Evolutionary conservation across 495 filamentous ascomycete species (phyloP).

Genomic region (Rhypophila decipiens): DNA sequence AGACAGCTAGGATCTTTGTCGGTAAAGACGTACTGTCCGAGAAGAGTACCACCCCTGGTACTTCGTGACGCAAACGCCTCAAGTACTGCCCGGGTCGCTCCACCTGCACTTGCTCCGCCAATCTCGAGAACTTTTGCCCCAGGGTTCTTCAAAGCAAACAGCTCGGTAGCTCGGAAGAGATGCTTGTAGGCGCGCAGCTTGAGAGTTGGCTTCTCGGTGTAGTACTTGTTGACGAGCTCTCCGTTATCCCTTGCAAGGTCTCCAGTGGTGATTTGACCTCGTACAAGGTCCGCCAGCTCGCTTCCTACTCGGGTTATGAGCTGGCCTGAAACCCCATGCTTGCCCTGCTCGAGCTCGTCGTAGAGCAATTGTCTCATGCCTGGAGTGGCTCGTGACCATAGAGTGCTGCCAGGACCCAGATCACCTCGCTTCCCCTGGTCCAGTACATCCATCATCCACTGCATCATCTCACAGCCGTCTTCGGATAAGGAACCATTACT

Average conservation of each 20-base stretch:
- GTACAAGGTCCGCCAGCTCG: slow-evolving; percentile 31
- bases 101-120: slow-evolving; percentile 42
- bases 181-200: slow-evolving; percentile 2
- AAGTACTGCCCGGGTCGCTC: slow-evolving; percentile 35
- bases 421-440: neutral
- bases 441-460: neutral
- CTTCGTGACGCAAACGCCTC: slow-evolving; percentile 36
- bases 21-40: neutral
- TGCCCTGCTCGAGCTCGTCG: slow-evolving; percentile 4
- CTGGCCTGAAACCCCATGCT: slow-evolving; percentile 8
- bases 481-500: neutral
- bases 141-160: slow-evolving; percentile 32
- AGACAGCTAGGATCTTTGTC: slow-evolving; percentile 10
- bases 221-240: slow-evolving; percentile 29
- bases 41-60: neutral
- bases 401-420: slow-evolving; percentile 1
- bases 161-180: slow-evolving; percentile 16
- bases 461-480: neutral
- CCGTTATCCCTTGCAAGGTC: slow-evolving; percentile 40
- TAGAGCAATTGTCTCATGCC: slow-evolving; percentile 5
- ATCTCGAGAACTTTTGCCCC: slow-evolving; percentile 38
- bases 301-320: slow-evolving; percentile 27
- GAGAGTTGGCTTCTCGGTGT: slow-evolving; percentile 14
- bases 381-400: slow-evolving; percentile 5
- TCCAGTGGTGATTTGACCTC: slow-evolving; percentile 32